These are phyloP conservation scores for Ilyonectria mors-panacis DNA, from an alignment of 2,329 filamentous ascomycete genomes.

Conservation along the genomic window DNA sequence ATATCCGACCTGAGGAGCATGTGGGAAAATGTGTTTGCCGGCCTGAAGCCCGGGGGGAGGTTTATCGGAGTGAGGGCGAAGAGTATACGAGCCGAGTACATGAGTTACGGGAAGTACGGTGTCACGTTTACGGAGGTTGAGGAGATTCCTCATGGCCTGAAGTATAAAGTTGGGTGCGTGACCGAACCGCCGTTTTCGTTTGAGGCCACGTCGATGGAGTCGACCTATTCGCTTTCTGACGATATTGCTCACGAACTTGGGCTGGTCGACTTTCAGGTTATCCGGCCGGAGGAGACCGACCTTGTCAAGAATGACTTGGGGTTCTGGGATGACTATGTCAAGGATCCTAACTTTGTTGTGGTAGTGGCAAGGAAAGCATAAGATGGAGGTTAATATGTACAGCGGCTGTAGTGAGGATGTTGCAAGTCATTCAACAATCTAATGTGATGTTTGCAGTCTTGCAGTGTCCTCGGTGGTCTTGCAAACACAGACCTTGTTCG, in stretches of 20 bases:
- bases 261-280: slow-evolving; percentile 4
- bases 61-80: slow-evolving; percentile 9
- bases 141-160: slow-evolving; percentile 6
- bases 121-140: slow-evolving; percentile 7
- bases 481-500: neutral
- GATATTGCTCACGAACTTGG: neutral
- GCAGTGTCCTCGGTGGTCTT: too few relatives aligned
- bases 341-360: slow-evolving; percentile 10
- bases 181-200: neutral
- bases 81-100: slow-evolving; percentile 2
- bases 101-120: slow-evolving; percentile 6
- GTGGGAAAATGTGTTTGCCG: slow-evolving; percentile 1
- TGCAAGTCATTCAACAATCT: neutral
- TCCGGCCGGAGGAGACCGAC: slow-evolving; percentile 1
- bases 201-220: slow-evolving; percentile 6
- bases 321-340: slow-evolving; percentile 7
- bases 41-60: slow-evolving; percentile 2
- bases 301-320: neutral
- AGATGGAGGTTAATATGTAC: neutral
- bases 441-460: slow-evolving; percentile 1
- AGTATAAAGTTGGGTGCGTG: slow-evolving; percentile 6
- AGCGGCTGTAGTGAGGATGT: neutral
- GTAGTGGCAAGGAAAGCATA: slow-evolving; percentile 2
- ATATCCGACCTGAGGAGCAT: slow-evolving; percentile 3
- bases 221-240: slow-evolving; percentile 3